Base-by-base conservation (phyloP, 495 filamentous ascomycete genomes). In the Aspergillus heteromorphus region DNA sequence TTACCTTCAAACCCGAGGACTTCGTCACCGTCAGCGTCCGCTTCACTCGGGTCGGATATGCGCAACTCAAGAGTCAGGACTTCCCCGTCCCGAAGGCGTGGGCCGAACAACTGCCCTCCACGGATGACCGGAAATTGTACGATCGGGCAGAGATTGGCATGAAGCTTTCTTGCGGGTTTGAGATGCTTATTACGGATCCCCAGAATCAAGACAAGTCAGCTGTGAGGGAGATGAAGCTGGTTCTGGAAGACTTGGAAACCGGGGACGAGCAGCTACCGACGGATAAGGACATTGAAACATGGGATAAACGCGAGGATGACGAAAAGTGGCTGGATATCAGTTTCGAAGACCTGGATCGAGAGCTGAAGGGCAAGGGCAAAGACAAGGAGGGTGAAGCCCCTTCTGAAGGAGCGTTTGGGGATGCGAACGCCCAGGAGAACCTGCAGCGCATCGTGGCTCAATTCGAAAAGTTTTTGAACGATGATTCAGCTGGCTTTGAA, bases 321-420 rank as follows among this genome's bases (percentile, higher is more conserved):
- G 95, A 97, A 56, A 77, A 77, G n/a, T 98, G 93, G 93, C 73
- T 98, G 54, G 87, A 97, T 64, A 92, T 98, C 50, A 84, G 90
- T 59, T 97, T 88, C 62, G 77, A 86, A 20, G 91, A 95, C 48
- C 88, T 98, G 53, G 92, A 97, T 60, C 72, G 77, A 40, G 89
- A 96, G 66, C 73, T 98, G 3, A 75, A 80, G 53, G 86, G 86
- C 0, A 71, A 65, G 31, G 64, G 62, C 21, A 75, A 74, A 51
- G 64, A 48, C 20, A 60, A 69, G 41, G 53, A 72, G 52, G 61
- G 64, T 14, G 54, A 58, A 4, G 49, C 49, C n/a, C 21, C 25
- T 6, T 40, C 61, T 29, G 51, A 54, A 17, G 73, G 67, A 25
- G 74, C 73, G 1, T 95, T 96, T 71, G 90, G 89, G n/a, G 88